Base-by-base conservation (phyloP, 1,284 basidiomycete genomes). In the Ceratobasidium papillatum region DNA sequence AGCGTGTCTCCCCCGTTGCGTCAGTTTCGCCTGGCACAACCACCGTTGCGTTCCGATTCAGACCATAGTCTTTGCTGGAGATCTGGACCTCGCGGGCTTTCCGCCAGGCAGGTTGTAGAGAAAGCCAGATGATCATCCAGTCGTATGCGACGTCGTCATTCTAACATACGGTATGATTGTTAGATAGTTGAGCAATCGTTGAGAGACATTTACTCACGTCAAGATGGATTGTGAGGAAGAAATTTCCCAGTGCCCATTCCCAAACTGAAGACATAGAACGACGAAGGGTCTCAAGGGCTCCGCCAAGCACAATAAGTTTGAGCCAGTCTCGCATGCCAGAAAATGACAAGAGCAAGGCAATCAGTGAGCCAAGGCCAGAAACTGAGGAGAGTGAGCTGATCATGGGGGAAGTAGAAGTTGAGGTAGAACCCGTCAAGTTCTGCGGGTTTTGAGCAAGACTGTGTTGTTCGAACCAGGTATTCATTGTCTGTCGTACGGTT, bases 141-240 rank as follows among this genome's bases (percentile, higher is more conserved):
- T 76, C 83, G 77, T 87, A 90, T 68, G 86, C 85, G 45, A 80
- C 75, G 78, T 93, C 90, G 0, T 86, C 82, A 8, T 88, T 72
- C 68, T 72, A 12, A 41, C 47, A 47, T 45, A n/a, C 11, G 5
- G 32, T 14, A 36, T 25, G 5, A 19, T 9, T 27, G 66, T 58
- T 5, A 69, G 56, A 61, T n/a, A 3, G 32, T 27, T 49, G 5
- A 1, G 25, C 8, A 27, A 17, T 36, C 36, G 36, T 14, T 17
- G n/a, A 47, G n/a, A 34, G 17, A n/a, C n/a, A 12, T n/a, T 22
- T 19, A 32, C 68, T 72, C 32, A 72, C 87, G 0, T 88, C 85
- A 75, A 93, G 90, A 41, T 82, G 82, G 0, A 88, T 89, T 0
- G 88, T 90, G 64, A 93, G 81, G 81, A 88, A 91, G 78, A 92